A percentile compares a stretch with the other conserved stretches of the same genome.
These are phyloP conservation scores for Fomitopsis betulina DNA, from an alignment of 1,284 basidiomycete genomes.

Conservation along the genomic window DNA sequence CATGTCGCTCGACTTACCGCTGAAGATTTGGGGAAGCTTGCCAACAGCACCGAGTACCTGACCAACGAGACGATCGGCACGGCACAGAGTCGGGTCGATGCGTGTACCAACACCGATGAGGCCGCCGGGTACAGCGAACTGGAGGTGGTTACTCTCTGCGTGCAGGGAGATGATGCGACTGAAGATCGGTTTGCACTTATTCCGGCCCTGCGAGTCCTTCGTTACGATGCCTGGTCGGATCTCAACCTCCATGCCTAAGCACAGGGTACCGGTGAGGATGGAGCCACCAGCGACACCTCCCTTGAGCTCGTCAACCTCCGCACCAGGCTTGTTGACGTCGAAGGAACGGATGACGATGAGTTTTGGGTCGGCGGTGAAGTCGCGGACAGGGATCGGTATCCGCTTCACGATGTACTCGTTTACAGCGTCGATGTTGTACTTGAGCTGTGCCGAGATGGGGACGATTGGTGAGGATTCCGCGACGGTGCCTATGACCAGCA, in stretches of 20 bases:
- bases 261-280: slow-evolving; percentile 90
- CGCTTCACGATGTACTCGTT: slow-evolving; percentile 98
- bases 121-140: slow-evolving; percentile 96
- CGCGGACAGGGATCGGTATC: slow-evolving; percentile 90
- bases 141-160: slow-evolving; percentile 92
- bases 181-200: slow-evolving; percentile 92
- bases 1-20: slow-evolving; percentile 46
- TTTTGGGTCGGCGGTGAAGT: slow-evolving; percentile 88
- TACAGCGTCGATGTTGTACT: slow-evolving; percentile 99
- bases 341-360: slow-evolving; percentile 99
- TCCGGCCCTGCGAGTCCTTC: slow-evolving; percentile 89
- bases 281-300: slow-evolving; percentile 98
- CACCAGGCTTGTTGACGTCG: slow-evolving; percentile 99
- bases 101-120: slow-evolving; percentile 97
- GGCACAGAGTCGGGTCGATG: slow-evolving; percentile 94
- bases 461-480: slow-evolving; percentile 97
- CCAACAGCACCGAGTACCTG: slow-evolving; percentile 95
- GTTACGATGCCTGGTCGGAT: slow-evolving; percentile 97
- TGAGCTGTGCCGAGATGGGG: slow-evolving; percentile 96
- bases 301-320: slow-evolving; percentile 95
- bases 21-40: slow-evolving; percentile 90
- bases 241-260: slow-evolving; percentile 92
- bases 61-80: slow-evolving; percentile 95
- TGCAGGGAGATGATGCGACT: slow-evolving; percentile 88
- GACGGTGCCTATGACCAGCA: slow-evolving; percentile 71